Conservation (phyloP, 148 eudicot species). For the Silene uniflora region DNA sequence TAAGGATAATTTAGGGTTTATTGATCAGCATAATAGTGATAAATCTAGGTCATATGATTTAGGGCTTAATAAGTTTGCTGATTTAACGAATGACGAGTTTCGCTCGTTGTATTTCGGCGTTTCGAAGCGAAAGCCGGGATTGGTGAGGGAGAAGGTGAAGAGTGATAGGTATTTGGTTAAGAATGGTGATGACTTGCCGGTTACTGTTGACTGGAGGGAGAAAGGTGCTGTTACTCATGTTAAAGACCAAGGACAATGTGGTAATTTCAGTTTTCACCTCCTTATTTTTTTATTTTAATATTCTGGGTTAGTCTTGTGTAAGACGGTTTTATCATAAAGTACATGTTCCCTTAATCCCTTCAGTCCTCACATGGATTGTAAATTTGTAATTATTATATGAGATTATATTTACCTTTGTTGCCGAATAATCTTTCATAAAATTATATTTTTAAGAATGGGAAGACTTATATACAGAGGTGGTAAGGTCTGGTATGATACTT, state of each 20-base stretch:
- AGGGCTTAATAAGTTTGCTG: conserved; percentile 75
- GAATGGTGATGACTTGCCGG: conserved; percentile 54
- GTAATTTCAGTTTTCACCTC: conserved; percentile 41
- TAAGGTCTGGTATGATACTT: no score
- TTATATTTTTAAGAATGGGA: no score
- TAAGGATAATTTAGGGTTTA: conserved; percentile 57
- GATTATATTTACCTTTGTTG: no score
- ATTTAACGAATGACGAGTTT: conserved; percentile 78
- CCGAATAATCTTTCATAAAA: no score
- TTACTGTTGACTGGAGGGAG: conserved; percentile 69
- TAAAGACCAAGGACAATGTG: conserved; percentile 78
- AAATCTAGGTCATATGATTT: conserved; percentile 37
- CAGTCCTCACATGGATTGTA: no score
- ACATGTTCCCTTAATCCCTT: no score
- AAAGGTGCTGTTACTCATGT: conserved; percentile 68
- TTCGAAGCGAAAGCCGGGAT: conserved; percentile 11
- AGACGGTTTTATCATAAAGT: no score
- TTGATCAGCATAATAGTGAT: conserved; percentile 53
- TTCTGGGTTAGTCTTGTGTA: background rate
- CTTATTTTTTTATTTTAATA: background rate
- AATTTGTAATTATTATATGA: no score
- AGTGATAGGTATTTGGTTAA: conserved; percentile 42
- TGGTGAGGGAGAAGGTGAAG: conserved; percentile 11
- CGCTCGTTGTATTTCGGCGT: conserved; percentile 41
- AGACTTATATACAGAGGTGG: no score